Conservation (phyloP, 176 grass and related monocot genomes). For the Eleusine indica region DNA sequence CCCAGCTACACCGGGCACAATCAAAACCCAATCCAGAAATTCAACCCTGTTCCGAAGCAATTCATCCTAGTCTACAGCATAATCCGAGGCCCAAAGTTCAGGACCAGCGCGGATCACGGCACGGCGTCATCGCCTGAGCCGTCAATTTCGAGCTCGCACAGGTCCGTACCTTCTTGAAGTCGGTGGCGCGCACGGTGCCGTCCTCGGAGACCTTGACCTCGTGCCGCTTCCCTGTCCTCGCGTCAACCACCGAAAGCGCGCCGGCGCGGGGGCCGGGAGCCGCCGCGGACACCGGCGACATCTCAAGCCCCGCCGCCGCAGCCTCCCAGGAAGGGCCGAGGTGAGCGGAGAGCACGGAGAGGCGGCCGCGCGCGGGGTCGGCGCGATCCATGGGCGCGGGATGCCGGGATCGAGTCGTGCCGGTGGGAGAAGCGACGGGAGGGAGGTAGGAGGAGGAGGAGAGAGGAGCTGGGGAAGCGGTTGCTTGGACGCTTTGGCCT, state of each 20-base stretch:
- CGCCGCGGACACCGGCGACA: conserved; percentile 42
- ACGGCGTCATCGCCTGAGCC: neutral
- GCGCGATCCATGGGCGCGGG: conserved; percentile 48
- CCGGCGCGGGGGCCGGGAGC: conserved; percentile 49
- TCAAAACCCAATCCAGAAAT: neutral
- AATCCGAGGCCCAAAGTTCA: neutral
- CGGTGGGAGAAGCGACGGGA: neutral
- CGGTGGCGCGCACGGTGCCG: conserved; percentile 76
- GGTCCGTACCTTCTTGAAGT: conserved; percentile 72
- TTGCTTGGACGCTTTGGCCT: conserved; percentile 47
- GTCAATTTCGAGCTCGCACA: neutral
- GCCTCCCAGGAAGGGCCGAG: conserved; percentile 26
- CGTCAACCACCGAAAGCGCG: conserved; percentile 60
- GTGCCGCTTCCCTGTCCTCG: conserved; percentile 69
- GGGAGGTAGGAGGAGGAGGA: neutral
- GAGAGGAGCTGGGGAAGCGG: neutral
- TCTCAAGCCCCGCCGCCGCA: conserved; percentile 30
- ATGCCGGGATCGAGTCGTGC: neutral
- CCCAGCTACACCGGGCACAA: neutral
- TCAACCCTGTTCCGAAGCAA: neutral
- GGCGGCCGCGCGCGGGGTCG: conserved; percentile 50
- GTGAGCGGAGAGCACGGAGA: conserved; percentile 65
- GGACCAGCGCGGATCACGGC: neutral
- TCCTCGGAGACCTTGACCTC: conserved; percentile 73
- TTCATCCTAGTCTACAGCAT: neutral